Conservation (phyloP, 768 basidiomycete genomes). For the Pleurotus pulmonarius region DNA sequence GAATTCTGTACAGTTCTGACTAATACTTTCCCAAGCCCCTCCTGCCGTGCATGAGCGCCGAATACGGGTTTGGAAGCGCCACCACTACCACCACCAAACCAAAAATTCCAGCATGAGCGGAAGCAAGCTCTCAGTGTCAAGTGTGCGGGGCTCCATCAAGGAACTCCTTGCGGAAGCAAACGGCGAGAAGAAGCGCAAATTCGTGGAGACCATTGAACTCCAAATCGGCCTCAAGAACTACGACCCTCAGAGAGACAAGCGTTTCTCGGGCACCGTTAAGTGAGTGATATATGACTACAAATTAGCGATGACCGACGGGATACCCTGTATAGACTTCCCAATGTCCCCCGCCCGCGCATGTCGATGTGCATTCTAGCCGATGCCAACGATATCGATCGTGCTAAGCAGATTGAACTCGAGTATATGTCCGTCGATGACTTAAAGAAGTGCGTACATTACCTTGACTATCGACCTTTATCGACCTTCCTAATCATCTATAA, state of each 20-base stretch:
- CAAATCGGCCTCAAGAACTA: constrained; percentile 99
- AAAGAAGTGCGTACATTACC: constrained; percentile 74
- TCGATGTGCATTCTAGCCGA: constrained; percentile 99
- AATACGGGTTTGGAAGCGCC: background rate
- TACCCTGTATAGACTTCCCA: constrained; percentile 67
- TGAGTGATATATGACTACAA: constrained; percentile 28
- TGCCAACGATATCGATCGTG: constrained; percentile 97
- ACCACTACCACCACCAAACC: constrained; percentile 1
- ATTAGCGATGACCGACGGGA: constrained; percentile 7
- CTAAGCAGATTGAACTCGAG: constrained; percentile 95
- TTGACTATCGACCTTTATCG: background rate
- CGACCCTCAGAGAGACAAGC: constrained; percentile 99
- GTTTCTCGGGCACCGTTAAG: constrained; percentile 99
- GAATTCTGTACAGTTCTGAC: background rate
- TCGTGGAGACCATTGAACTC: constrained; percentile 93
- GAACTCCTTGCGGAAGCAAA: constrained; percentile 81
- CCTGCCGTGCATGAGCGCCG: too few species aligned
- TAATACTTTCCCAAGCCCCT: constrained; percentile 2
- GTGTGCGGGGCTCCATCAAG: constrained; percentile 98
- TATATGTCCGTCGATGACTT: constrained; percentile 99
- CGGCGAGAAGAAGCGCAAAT: constrained; percentile 90
- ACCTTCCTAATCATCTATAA: background rate
- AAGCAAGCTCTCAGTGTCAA: constrained; percentile 96
- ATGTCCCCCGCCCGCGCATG: constrained; percentile 98
- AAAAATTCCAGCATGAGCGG: constrained; percentile 19